These are phyloP conservation scores for Phytophthora kernoviae DNA, from an alignment of 352 stramenopile species.

Conservation along the genomic window DNA sequence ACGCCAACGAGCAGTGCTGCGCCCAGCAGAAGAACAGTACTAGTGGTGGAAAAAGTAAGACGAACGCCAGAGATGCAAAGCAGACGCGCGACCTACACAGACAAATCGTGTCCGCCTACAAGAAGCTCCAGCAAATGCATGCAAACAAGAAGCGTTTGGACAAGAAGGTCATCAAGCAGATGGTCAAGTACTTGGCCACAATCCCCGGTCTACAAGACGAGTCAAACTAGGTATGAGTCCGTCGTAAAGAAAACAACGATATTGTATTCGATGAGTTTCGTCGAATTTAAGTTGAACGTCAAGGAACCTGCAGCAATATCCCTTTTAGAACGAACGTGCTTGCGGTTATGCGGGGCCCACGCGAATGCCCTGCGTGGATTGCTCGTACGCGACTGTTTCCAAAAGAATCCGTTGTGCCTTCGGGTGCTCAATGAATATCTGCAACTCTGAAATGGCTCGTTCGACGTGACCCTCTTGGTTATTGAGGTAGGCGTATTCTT, in stretches of 20 bases:
- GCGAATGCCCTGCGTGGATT: slow-evolving; percentile 71
- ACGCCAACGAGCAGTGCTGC: slow-evolving; percentile 62
- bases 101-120: slow-evolving; percentile 73
- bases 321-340: slow-evolving; percentile 9
- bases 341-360: slow-evolving; percentile 55
- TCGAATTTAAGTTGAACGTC: slow-evolving; percentile 24
- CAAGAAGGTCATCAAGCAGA: slow-evolving; percentile 85
- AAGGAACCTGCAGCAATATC: slow-evolving; percentile 7
- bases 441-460: slow-evolving; percentile 72
- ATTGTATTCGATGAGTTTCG: slow-evolving; percentile 19
- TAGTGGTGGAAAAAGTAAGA: slow-evolving; percentile 42
- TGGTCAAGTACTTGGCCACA: slow-evolving; percentile 79
- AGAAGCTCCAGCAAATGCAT: slow-evolving; percentile 70
- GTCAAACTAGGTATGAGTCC: slow-evolving; percentile 1
- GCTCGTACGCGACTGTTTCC: slow-evolving; percentile 61
- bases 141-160: slow-evolving; percentile 81
- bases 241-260: neutral
- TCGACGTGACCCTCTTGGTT: slow-evolving; percentile 72
- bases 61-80: slow-evolving; percentile 27
- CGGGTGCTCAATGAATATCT: slow-evolving; percentile 78
- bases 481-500: slow-evolving; percentile 67
- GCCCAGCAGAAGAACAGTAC: slow-evolving; percentile 45
- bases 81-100: slow-evolving; percentile 45
- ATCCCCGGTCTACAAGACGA: slow-evolving; percentile 62
- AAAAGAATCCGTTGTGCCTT: slow-evolving; percentile 69